A percentile compares a stretch with the other conserved stretches of the same genome.
Evolutionary conservation across 768 basidiomycete genomes (phyloP).

Genomic region (Mycena floridula): DNA sequence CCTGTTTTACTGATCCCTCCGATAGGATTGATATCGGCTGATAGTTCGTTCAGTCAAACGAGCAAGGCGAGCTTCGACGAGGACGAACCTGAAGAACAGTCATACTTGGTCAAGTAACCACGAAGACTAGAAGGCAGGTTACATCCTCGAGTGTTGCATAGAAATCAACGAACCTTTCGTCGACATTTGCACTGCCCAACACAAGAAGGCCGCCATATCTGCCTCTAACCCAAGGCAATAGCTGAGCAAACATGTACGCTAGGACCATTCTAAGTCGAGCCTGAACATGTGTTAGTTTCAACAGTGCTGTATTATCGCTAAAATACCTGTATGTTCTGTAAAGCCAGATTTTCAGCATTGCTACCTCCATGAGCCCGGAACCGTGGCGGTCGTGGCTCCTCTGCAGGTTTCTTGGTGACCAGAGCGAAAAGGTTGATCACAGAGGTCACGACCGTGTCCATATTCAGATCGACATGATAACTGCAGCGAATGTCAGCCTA

Average conservation of each 20-base stretch:
- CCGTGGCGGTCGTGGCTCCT: slow-evolving; percentile 25
- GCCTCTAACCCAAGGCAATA: slow-evolving; percentile 88
- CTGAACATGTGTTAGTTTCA: slow-evolving; percentile 25
- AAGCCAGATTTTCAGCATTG: slow-evolving; percentile 84
- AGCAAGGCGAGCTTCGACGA: background rate
- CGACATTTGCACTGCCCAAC: slow-evolving; percentile 96
- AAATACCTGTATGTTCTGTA: slow-evolving; percentile 91
- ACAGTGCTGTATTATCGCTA: background rate
- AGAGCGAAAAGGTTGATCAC: slow-evolving; percentile 77
- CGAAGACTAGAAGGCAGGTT: slow-evolving; percentile 48
- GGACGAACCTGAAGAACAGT: slow-evolving; percentile 77
- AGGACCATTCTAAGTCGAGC: slow-evolving; percentile 93
- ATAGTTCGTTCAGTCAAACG: background rate
- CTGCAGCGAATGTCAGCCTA: slow-evolving; percentile 28
- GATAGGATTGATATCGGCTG: slow-evolving; percentile 97
- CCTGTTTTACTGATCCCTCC: slow-evolving; percentile 97
- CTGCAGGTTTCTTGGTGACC: slow-evolving; percentile 50
- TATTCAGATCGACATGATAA: slow-evolving; percentile 93
- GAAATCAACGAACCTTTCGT: slow-evolving; percentile 69
- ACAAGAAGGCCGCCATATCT: slow-evolving; percentile 83
- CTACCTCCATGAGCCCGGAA: slow-evolving; percentile 88
- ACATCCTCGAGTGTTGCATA: background rate
- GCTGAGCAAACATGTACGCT: slow-evolving; percentile 91
- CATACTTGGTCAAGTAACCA: slow-evolving; percentile 97
- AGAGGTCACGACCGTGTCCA: slow-evolving; percentile 87